Conservation (phyloP, 768 basidiomycete species). For the Mycena alexandri region DNA sequence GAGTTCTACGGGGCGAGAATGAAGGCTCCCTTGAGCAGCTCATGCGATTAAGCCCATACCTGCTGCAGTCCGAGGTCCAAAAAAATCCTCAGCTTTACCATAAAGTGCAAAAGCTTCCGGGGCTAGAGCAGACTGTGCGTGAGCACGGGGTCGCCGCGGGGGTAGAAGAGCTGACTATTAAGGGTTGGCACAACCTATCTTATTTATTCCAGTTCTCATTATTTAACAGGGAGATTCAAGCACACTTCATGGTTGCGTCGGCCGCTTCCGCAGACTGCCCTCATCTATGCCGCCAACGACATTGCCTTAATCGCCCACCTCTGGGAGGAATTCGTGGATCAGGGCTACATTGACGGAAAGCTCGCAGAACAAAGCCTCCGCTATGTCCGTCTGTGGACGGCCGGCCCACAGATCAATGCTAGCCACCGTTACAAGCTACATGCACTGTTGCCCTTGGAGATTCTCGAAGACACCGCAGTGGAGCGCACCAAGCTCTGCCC, state of each 20-base stretch:
- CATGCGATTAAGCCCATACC: background rate
- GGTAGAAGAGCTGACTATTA: background rate
- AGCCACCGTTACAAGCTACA: background rate
- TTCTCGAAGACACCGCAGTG: background rate
- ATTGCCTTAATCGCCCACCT: conserved; percentile 2
- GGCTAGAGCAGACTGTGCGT: background rate
- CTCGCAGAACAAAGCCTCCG: background rate
- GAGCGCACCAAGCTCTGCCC: too few species aligned
- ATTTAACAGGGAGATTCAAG: background rate
- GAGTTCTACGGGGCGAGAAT: background rate
- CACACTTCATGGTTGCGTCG: conserved; percentile 3
- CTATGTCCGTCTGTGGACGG: conserved; percentile 12
- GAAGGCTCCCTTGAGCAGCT: background rate
- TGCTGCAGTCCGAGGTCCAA: background rate
- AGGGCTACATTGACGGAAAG: background rate
- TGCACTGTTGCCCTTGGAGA: conserved; percentile 6
- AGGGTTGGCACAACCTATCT: background rate
- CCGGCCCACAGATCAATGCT: background rate
- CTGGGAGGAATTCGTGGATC: background rate
- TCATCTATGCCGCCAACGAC: conserved; percentile 1
- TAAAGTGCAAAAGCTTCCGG: conserved; percentile 1
- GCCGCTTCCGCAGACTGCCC: background rate
- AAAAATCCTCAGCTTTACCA: background rate
- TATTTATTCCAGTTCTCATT: background rate
- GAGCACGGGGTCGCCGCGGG: background rate